Evolutionary conservation across 176 grass and related monocot genomes (phyloP).

Genomic region (Tuctoria greenei): DNA sequence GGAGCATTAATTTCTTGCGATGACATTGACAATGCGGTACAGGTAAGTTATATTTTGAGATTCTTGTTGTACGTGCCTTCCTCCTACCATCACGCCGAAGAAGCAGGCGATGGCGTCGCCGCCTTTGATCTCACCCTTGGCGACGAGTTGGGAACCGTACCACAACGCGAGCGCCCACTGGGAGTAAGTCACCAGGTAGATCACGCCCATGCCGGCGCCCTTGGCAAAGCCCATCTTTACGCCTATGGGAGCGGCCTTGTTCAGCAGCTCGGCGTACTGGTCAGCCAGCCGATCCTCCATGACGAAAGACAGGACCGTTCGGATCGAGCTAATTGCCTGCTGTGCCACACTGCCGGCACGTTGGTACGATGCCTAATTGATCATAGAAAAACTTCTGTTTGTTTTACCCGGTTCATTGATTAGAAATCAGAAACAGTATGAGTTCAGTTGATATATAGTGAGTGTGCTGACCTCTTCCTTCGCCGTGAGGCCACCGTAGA

Average conservation of each 20-base stretch:
- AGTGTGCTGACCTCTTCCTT: slow-evolving; percentile 54
- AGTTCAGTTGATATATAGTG: not conserved
- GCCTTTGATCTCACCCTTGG: slow-evolving; percentile 40
- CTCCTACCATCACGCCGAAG: slow-evolving; percentile 69
- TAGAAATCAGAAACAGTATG: not conserved
- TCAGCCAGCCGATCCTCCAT: slow-evolving; percentile 62
- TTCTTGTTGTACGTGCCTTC: slow-evolving; percentile 27
- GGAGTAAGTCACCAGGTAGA: slow-evolving; percentile 65
- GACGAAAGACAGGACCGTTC: slow-evolving; percentile 64
- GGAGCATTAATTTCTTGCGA: not conserved
- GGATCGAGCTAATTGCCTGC: slow-evolving; percentile 67
- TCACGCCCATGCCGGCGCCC: slow-evolving; percentile 65
- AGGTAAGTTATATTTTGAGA: not conserved
- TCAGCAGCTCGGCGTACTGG: slow-evolving; percentile 46
- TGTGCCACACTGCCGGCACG: slow-evolving; percentile 59
- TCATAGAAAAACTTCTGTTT: not conserved
- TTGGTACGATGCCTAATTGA: slow-evolving; percentile 50
- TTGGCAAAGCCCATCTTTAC: slow-evolving; percentile 69
- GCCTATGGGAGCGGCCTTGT: slow-evolving; percentile 41
- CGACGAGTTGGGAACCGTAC: slow-evolving; percentile 59
- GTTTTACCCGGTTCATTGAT: not conserved
- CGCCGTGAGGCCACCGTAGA: slow-evolving; percentile 61
- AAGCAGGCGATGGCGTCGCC: slow-evolving; percentile 71
- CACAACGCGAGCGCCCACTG: slow-evolving; percentile 70
- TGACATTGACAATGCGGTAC: not conserved